phyloP scores from a whole-genome alignment of 805 yeast genomes.

The Myxozyma vanderwaltii region DNA sequence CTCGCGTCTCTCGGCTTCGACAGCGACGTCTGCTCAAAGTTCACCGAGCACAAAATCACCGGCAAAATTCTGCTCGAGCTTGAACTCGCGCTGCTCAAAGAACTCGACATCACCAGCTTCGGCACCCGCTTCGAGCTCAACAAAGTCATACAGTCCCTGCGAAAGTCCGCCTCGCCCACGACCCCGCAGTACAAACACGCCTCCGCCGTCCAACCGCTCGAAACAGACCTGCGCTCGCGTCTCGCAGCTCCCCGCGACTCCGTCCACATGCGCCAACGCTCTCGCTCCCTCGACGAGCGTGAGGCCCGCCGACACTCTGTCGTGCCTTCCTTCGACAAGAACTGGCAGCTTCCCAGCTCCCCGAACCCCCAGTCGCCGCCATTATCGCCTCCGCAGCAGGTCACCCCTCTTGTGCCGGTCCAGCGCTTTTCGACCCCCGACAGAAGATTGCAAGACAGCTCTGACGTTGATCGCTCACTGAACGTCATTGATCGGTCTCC shows the following conservation, averaged over 20 bases:
- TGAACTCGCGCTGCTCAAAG: conserved; percentile 84
- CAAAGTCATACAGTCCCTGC: conserved; percentile 74
- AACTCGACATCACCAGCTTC: conserved; percentile 85
- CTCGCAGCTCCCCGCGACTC: conserved; percentile 12
- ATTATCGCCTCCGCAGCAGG: conserved; percentile 13
- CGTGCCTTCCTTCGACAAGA: conserved; percentile 26
- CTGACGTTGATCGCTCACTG: not conserved
- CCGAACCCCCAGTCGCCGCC: conserved; percentile 17
- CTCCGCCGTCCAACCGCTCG: conserved; percentile 21
- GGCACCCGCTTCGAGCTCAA: conserved; percentile 93
- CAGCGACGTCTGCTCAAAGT: conserved; percentile 69
- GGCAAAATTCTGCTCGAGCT: conserved; percentile 84
- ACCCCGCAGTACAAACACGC: conserved; percentile 15
- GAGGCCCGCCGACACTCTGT: conserved; percentile 14
- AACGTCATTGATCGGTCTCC: not conserved
- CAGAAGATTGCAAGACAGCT: not conserved
- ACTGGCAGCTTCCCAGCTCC: conserved; percentile 30
- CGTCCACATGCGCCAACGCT: conserved; percentile 27
- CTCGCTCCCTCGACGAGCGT: conserved; percentile 24
- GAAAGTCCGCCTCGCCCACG: not conserved
- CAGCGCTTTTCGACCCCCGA: not conserved
- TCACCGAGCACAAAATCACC: conserved; percentile 83
- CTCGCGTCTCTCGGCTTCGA: conserved; percentile 76
- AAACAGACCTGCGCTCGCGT: conserved; percentile 15
- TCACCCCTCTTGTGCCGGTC: conserved; percentile 17